Conservation (phyloP, 495 filamentous ascomycete genomes). For the Daldinia concentrica region DNA sequence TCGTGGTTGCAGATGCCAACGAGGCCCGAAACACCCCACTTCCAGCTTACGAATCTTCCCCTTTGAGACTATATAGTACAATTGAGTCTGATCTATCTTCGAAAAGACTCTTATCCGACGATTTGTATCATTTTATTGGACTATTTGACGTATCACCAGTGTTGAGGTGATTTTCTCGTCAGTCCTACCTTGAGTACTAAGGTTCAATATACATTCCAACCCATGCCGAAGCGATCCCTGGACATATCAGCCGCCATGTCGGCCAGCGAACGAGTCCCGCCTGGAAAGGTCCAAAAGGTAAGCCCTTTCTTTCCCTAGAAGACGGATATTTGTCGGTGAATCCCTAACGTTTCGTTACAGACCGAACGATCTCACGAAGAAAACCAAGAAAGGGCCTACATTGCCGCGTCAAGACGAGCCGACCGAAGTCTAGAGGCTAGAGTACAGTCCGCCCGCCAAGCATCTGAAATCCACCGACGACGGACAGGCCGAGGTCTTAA, state of each 20-base stretch:
- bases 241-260: slow-evolving; percentile 33
- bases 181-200: not conserved
- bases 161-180: not conserved
- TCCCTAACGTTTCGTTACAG: slow-evolving; percentile 48
- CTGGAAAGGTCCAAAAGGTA: slow-evolving; percentile 45
- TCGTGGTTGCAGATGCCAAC: slow-evolving; percentile 36
- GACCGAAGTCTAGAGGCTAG: slow-evolving; percentile 91
- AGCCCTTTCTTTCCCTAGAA: not conserved
- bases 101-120: not conserved
- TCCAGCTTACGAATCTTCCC: slow-evolving; percentile 15
- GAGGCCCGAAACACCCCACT: slow-evolving; percentile 30
- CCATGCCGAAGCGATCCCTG: slow-evolving; percentile 44
- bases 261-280: slow-evolving; percentile 23
- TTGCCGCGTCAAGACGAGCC: slow-evolving; percentile 90
- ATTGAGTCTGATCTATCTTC: not conserved
- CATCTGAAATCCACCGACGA: slow-evolving; percentile 89
- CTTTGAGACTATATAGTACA: slow-evolving; percentile 21
- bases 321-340: not conserved
- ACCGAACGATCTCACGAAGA: slow-evolving; percentile 82
- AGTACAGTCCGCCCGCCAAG: slow-evolving; percentile 85
- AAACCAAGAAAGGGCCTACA: slow-evolving; percentile 94
- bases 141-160: not conserved
- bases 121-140: not conserved
- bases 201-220: not conserved
- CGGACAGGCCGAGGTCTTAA: slow-evolving; percentile 85